A percentile compares a stretch with the other conserved stretches of the same genome.
Evolutionary conservation across 2,329 filamentous ascomycete species (phyloP).

Genomic region (Metarhizium anisopliae): DNA sequence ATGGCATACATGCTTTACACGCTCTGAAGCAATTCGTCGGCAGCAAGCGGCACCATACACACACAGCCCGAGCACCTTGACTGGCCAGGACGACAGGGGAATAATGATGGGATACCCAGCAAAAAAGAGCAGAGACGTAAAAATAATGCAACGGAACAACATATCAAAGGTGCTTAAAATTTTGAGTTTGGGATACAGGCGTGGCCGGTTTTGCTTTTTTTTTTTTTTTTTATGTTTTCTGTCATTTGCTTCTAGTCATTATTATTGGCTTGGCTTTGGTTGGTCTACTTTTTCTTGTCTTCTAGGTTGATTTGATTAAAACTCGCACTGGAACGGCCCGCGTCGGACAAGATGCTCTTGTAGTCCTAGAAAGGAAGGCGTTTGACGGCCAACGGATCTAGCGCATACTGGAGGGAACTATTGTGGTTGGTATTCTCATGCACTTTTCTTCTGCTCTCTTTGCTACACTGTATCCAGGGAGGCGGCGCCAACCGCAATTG

Average conservation of each 20-base stretch:
- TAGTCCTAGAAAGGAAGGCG: background rate
- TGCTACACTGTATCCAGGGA: background rate
- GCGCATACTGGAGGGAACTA: background rate
- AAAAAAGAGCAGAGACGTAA: background rate
- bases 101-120: background rate
- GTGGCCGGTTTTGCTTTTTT: constrained; percentile 1
- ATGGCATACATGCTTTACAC: constrained; percentile 4
- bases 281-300: background rate
- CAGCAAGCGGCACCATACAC: background rate
- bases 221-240: background rate
- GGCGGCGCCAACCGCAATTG: background rate
- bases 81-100: background rate
- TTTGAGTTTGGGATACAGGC: constrained; percentile 1
- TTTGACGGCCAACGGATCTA: background rate
- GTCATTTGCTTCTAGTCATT: background rate
- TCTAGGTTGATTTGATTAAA: background rate
- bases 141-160: constrained; percentile 5
- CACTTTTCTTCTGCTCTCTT: background rate
- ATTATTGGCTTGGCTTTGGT: background rate
- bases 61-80: background rate
- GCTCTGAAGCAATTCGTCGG: background rate
- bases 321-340: background rate
- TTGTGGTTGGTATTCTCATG: background rate
- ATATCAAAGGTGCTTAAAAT: constrained; percentile 4
- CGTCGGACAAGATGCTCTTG: background rate